A percentile compares a stretch with the other conserved stretches of the same genome.
phyloP scores from a whole-genome alignment of 2,329 filamentous ascomycete genomes.

The Capronia americana region DNA sequence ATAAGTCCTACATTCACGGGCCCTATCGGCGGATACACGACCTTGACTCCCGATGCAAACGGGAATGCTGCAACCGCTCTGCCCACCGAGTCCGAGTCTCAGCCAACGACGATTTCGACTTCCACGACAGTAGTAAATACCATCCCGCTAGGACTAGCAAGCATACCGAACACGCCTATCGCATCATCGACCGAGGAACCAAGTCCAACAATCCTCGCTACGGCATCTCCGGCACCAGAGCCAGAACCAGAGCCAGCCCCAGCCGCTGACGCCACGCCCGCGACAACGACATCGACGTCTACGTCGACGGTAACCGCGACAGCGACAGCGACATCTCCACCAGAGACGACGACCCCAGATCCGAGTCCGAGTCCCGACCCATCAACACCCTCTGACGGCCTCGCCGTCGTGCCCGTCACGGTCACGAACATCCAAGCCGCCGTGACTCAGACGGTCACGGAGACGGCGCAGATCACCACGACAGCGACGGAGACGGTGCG shows the following conservation, averaged over 20 bases:
- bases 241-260: not conserved
- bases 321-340: not conserved
- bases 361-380: not conserved
- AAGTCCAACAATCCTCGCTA: not conserved
- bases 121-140: not conserved
- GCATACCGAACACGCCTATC: not conserved
- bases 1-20: conserved; percentile 59
- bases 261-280: not conserved
- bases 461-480: conserved; percentile 24
- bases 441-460: conserved; percentile 24
- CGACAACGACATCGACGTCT: not conserved
- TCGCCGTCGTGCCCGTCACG: conserved; percentile 17
- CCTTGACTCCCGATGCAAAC: conserved; percentile 37
- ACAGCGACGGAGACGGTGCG: not conserved
- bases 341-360: not conserved
- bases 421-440: conserved; percentile 11
- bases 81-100: not conserved
- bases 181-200: not conserved
- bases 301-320: not conserved
- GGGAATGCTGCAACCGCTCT: conserved; percentile 3
- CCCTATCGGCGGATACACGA: conserved; percentile 55
- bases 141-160: conserved; percentile 3
- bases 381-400: not conserved
- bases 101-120: not conserved
- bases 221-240: not conserved